Conservation (phyloP, 2,329 filamentous ascomycete species). For the Plenodomus lindquistii region DNA sequence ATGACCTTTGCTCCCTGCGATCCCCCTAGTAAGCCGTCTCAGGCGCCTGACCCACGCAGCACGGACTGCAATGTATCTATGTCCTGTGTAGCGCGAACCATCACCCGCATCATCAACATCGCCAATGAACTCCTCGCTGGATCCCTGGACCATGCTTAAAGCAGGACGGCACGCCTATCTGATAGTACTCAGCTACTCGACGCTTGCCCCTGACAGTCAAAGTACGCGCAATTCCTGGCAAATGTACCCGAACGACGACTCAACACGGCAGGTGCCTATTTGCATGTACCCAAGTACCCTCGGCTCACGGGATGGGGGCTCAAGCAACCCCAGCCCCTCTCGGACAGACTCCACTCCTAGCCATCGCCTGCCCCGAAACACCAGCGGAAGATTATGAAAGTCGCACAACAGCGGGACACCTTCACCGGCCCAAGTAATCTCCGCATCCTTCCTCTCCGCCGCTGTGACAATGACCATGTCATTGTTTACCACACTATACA, state of each 20-base stretch:
- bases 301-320: constrained; percentile 19
- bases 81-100: constrained; percentile 45
- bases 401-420: constrained; percentile 9
- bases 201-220: neutral
- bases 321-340: constrained; percentile 15
- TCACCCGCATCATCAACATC: constrained; percentile 27
- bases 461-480: neutral
- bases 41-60: constrained; percentile 26
- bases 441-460: neutral
- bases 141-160: neutral
- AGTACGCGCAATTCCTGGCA: constrained; percentile 15
- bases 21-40: constrained; percentile 8
- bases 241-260: constrained; percentile 18
- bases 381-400: constrained; percentile 21
- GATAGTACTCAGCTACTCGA: neutral
- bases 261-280: constrained; percentile 33
- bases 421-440: constrained; percentile 7
- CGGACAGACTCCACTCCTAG: constrained; percentile 27
- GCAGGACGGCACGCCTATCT: neutral
- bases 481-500: too few relatives aligned
- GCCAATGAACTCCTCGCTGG: constrained; percentile 6
- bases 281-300: constrained; percentile 10
- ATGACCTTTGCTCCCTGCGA: constrained; percentile 3
- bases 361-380: constrained; percentile 1
- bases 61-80: constrained; percentile 22